Base-by-base conservation (phyloP, 306 rosid species). In the Clitoria ternatea region DNA sequence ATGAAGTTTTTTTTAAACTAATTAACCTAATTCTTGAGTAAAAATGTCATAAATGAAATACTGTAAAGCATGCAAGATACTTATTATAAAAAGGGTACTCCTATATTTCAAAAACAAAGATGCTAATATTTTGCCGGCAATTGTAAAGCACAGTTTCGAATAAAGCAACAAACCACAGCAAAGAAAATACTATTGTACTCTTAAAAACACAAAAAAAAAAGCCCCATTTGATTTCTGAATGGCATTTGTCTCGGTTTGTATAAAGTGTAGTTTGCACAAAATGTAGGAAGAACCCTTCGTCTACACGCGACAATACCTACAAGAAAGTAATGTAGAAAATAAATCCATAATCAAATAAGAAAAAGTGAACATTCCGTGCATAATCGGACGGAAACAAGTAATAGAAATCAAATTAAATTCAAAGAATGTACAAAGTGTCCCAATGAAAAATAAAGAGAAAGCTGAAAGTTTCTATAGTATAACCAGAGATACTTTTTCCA, bases 81-180 rank as follows among this genome's bases (percentile, higher is more conserved):
- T 29, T 23, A 20, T 14, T 13, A 70, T 32, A 14, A 14, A 27
- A 67, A 67, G 22, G n/a, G n/a, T n/a, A n/a, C n/a, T n/a, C n/a
- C n/a, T 13, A 67, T 14, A 70, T 69, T 77, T 62, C 7, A 60
- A 68, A 52, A 70, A 20, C 1, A 1, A 50, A 40, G 67, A 42
- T 70, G 66, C 53, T 22, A 32, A 61, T 35, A 11, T 13, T 50
- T 78, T 55, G 15, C 49, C 62, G 24, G 68, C 55, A 77, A 53
- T 30, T 59, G 63, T 33, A 62, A 62, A 77, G 72, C 47, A 45
- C 39, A 50, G 66, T 10, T 53, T 79, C 3, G 27, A 47, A 79
- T 60, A 67, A 73, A 67, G 66, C 26, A 73, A 48, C 20, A 66
- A 47, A 36, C 59, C 45, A 17, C 17, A 24, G 23, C 47, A 39